These are phyloP conservation scores for Saccharomycopsis capsularis DNA, from an alignment of 805 yeast species.

Conservation along the genomic window DNA sequence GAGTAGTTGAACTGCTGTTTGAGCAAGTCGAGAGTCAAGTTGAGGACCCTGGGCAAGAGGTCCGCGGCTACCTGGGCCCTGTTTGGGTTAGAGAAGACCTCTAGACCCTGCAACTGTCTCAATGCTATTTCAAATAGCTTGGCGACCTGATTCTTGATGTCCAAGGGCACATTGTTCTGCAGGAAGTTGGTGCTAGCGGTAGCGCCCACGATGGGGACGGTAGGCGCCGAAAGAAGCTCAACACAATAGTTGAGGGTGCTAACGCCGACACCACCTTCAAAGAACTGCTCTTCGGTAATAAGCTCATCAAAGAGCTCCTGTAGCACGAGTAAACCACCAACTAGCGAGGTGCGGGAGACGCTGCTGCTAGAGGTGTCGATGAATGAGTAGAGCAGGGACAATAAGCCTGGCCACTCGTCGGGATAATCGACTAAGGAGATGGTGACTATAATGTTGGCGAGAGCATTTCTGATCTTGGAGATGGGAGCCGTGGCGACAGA, in stretches of 20 bases:
- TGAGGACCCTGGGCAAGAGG: conserved; percentile 2
- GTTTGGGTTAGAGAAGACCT: conserved; percentile 33
- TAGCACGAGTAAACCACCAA: conserved; percentile 54
- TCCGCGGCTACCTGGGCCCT: conserved; percentile 26
- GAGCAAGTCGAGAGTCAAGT: conserved; percentile 8
- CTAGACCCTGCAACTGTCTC: conserved; percentile 46
- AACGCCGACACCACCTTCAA: conserved; percentile 62
- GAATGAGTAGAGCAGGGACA: conserved; percentile 40
- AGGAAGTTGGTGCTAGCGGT: conserved; percentile 27
- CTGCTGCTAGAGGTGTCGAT: conserved; percentile 30
- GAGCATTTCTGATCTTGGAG: conserved; percentile 56
- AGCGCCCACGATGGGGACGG: conserved; percentile 8
- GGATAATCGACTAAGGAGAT: conserved; percentile 89
- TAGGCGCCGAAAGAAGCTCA: conserved; percentile 25
- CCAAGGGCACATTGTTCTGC: conserved; percentile 23
- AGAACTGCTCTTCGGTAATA: conserved; percentile 79
- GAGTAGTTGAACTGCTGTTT: conserved; percentile 12
- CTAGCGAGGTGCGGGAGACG: conserved; percentile 27
- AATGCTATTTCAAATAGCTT: conserved; percentile 48
- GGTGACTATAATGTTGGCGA: conserved; percentile 72
- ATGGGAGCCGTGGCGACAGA: conserved; percentile 40
- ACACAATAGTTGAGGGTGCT: conserved; percentile 46
- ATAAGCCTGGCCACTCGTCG: conserved; percentile 86
- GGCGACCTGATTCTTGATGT: conserved; percentile 42
- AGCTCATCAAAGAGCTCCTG: conserved; percentile 81